phyloP scores from a whole-genome alignment of 495 filamentous ascomycete genomes.

The Hypoxylon crocopeplum region DNA sequence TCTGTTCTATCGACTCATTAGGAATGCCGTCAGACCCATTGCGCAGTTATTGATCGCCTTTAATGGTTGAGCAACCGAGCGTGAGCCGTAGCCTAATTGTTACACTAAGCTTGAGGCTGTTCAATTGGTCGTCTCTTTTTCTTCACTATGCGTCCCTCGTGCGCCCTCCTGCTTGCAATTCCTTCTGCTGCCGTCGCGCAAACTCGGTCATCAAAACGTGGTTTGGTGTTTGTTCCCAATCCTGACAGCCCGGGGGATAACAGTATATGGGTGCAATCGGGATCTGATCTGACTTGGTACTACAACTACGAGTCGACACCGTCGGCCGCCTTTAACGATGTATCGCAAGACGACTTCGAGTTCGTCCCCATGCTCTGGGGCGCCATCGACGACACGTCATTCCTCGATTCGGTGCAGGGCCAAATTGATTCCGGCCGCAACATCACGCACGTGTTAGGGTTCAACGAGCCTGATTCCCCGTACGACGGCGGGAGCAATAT shows the following conservation, averaged over 20 bases:
- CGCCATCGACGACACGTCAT: conserved; percentile 56
- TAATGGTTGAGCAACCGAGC: no score
- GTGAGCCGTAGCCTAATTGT: no score
- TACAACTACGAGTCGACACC: conserved; percentile 73
- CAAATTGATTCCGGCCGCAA: conserved; percentile 61
- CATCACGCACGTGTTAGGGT: conserved; percentile 69
- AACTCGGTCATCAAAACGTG: conserved; percentile 67
- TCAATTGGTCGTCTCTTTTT: not conserved
- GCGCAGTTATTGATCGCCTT: no score
- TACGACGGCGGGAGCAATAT: conserved; percentile 66
- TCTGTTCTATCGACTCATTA: no score
- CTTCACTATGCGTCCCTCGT: conserved; percentile 33
- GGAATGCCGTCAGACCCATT: no score
- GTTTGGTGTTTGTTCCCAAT: conserved; percentile 69
- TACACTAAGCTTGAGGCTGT: no score
- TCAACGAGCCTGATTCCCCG: conserved; percentile 76
- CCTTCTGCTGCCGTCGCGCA: conserved; percentile 39
- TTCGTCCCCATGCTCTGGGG: conserved; percentile 89
- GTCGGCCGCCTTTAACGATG: conserved; percentile 53
- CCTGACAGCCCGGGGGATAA: conserved; percentile 60
- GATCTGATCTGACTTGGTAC: conserved; percentile 75
- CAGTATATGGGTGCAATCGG: conserved; percentile 60
- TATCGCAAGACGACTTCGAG: conserved; percentile 58
- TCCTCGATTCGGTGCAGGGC: conserved; percentile 58
- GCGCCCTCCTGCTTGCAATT: conserved; percentile 25